These are phyloP conservation scores for Kokia cookei DNA, from an alignment of 441 rosid species.

Conservation along the genomic window DNA sequence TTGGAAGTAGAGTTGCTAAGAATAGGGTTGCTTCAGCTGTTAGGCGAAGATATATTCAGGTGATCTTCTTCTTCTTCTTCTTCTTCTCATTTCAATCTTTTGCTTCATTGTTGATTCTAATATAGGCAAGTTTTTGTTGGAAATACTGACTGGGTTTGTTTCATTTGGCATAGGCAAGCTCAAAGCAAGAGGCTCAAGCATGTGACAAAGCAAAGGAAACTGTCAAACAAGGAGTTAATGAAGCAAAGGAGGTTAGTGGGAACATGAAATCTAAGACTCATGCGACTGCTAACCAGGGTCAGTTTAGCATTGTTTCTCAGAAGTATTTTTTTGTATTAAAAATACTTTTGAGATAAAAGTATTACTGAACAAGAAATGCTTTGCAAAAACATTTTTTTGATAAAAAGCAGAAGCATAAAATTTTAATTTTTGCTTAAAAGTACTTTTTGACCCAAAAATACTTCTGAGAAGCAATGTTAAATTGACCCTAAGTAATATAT, in stretches of 20 bases:
- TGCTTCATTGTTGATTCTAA: background rate
- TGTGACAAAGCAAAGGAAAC: conserved; percentile 10
- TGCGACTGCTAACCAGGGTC: conserved; percentile 1
- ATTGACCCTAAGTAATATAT: background rate
- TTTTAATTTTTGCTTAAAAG: too few relatives aligned
- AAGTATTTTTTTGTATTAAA: too few relatives aligned
- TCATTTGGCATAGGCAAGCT: background rate
- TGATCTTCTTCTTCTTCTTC: background rate
- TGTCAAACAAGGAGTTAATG: conserved; percentile 14
- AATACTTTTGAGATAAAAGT: too few relatives aligned
- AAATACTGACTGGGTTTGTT: background rate
- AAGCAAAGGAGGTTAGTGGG: background rate
- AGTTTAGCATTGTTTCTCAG: too few relatives aligned
- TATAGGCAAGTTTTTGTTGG: background rate
- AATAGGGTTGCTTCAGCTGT: background rate
- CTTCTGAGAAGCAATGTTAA: too few relatives aligned
- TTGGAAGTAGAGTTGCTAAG: background rate
- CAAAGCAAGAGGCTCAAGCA: background rate
- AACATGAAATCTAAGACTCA: conserved; percentile 10
- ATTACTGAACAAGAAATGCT: too few relatives aligned
- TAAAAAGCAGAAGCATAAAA: too few relatives aligned
- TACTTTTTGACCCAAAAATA: too few relatives aligned
- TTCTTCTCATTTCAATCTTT: background rate
- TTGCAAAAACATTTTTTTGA: too few relatives aligned
- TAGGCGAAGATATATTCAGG: conserved; percentile 1